Percentiles rank a stretch among this genome's conserved stretches.
phyloP scores from a whole-genome alignment of 495 filamentous ascomycete species.

The Aspergillus kassunensis region DNA sequence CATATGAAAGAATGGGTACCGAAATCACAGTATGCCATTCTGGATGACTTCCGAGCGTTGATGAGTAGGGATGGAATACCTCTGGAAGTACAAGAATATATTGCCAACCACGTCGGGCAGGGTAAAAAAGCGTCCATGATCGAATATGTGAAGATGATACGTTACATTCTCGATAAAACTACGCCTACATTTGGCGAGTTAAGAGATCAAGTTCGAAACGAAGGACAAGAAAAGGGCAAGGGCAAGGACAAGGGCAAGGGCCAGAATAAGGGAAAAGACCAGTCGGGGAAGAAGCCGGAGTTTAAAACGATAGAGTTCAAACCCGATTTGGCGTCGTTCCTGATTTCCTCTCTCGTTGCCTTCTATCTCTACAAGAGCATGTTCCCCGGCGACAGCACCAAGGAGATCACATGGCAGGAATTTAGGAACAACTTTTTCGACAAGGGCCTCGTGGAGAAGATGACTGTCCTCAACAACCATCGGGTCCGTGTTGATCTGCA shows the following conservation, averaged over 20 bases:
- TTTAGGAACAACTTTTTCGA: conserved; percentile 88
- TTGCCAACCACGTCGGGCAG: conserved; percentile 27
- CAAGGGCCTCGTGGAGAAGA: conserved; percentile 90
- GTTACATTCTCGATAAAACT: conserved; percentile 19
- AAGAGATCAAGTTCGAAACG: not conserved
- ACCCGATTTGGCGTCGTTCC: conserved; percentile 52
- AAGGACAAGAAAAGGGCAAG: conserved; percentile 13
- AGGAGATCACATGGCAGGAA: conserved; percentile 97
- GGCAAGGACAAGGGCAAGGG: conserved; percentile 8
- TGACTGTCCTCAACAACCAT: conserved; percentile 71
- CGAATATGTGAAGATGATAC: conserved; percentile 34
- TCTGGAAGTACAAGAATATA: conserved; percentile 29
- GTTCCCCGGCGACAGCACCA: conserved; percentile 60
- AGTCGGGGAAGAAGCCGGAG: conserved; percentile 26
- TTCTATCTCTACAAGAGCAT: conserved; percentile 60
- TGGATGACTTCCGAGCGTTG: conserved; percentile 29
- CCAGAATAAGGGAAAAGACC: conserved; percentile 29
- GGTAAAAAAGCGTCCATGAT: conserved; percentile 32
- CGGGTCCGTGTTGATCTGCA: conserved; percentile 80
- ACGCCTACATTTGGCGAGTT: conserved; percentile 31
- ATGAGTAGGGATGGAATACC: conserved; percentile 34
- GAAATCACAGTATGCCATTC: conserved; percentile 23
- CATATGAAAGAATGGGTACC: conserved; percentile 29
- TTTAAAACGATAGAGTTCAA: conserved; percentile 45
- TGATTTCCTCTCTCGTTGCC: conserved; percentile 54